A percentile compares a stretch with the other conserved stretches of the same genome.
These are phyloP conservation scores for Dendrobium officinale DNA, from an alignment of 106 monocot species.

Conservation along the genomic window DNA sequence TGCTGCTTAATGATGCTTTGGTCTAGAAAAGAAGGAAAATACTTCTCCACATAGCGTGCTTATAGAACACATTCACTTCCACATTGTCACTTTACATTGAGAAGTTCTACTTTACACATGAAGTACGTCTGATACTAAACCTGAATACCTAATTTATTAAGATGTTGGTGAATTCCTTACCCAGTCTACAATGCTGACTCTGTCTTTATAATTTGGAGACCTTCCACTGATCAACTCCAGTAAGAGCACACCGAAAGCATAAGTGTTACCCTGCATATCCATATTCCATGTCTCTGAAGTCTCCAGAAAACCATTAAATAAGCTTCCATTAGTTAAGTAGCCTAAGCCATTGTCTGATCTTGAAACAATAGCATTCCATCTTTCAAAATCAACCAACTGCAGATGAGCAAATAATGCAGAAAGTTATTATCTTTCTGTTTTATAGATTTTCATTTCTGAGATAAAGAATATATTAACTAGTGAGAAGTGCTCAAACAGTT, in stretches of 20 bases:
- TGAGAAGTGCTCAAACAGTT: not conserved
- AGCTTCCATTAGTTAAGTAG: slow-evolving; percentile 29
- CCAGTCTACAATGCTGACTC: slow-evolving; percentile 67
- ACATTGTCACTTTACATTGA: too few relatives aligned
- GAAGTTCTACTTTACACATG: too few relatives aligned
- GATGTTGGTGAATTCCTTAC: slow-evolving; percentile 27
- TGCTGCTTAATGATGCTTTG: too few relatives aligned
- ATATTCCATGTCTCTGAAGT: slow-evolving; percentile 35
- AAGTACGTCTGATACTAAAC: too few relatives aligned
- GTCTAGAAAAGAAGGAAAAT: too few relatives aligned
- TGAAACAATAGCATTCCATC: slow-evolving; percentile 65
- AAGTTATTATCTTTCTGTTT: not conserved
- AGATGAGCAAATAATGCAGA: not conserved
- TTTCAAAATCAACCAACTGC: slow-evolving; percentile 96
- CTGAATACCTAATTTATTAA: not conserved
- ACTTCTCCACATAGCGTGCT: too few relatives aligned
- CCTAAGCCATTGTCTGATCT: slow-evolving; percentile 35
- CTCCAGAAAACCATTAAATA: slow-evolving; percentile 32
- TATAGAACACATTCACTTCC: too few relatives aligned
- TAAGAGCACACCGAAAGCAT: slow-evolving; percentile 81
- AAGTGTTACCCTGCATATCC: slow-evolving; percentile 62
- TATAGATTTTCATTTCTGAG: not conserved
- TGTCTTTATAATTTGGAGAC: slow-evolving; percentile 55
- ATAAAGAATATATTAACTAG: not conserved
- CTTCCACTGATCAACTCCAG: slow-evolving; percentile 86